Percentiles rank a stretch among this genome's conserved stretches.
phyloP scores from a whole-genome alignment of 768 basidiomycete genomes.

The Mycena venus region DNA sequence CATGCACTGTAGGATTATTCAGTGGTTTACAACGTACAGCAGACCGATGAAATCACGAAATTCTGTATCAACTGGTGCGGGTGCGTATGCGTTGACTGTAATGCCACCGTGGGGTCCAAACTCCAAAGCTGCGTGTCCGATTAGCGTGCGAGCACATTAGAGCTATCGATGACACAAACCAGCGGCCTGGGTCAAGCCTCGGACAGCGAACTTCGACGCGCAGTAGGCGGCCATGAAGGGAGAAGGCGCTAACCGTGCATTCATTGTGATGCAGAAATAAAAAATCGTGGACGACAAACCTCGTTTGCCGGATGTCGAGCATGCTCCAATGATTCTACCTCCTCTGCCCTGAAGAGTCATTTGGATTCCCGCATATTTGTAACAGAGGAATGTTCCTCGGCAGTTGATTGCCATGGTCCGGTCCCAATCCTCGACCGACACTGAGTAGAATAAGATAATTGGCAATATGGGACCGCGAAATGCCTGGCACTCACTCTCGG shows the following conservation, averaged over 20 bases:
- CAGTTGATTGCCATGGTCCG: conserved; percentile 44
- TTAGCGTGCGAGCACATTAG: too few relatives aligned
- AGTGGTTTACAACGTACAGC: background rate
- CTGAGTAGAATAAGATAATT: background rate
- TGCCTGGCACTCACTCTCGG: conserved; percentile 12
- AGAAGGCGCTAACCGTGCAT: background rate
- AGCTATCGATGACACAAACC: too few relatives aligned
- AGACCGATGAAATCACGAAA: background rate
- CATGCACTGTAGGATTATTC: background rate
- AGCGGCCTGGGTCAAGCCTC: conserved; percentile 11
- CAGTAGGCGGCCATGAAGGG: conserved; percentile 40
- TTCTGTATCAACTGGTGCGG: conserved; percentile 33
- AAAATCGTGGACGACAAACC: background rate
- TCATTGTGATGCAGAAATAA: background rate
- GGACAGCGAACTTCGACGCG: conserved; percentile 43
- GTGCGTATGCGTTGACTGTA: conserved; percentile 44
- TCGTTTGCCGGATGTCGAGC: conserved; percentile 23
- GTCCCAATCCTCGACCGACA: conserved; percentile 38
- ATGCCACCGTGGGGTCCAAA: conserved; percentile 38
- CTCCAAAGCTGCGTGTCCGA: too few relatives aligned
- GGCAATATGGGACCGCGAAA: background rate
- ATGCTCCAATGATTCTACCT: conserved; percentile 51
- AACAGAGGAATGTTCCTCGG: conserved; percentile 50
- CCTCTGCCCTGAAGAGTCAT: conserved; percentile 53
- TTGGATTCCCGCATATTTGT: conserved; percentile 51